A percentile compares a stretch with the other conserved stretches of the same genome.
Conservation (phyloP, 2,329 filamentous ascomycete genomes). For the Trichocomaceae sp. region DNA sequence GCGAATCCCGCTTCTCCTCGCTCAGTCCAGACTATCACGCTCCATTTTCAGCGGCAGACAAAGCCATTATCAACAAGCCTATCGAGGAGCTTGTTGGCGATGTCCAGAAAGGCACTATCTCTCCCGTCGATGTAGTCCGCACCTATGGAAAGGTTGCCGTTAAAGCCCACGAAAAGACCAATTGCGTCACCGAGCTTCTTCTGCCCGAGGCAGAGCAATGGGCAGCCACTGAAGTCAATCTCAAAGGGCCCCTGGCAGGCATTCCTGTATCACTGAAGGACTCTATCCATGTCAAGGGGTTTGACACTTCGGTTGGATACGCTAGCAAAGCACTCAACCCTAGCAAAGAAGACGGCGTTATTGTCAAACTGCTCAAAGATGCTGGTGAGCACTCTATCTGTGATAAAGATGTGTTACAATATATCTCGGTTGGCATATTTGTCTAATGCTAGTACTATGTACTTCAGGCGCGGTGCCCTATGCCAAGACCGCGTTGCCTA, state of each 20-base stretch:
- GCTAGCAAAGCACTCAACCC: conserved; percentile 62
- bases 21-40: conserved; percentile 61
- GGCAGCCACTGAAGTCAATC: conserved; percentile 57
- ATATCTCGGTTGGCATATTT: background rate
- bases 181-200: conserved; percentile 83
- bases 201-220: conserved; percentile 71
- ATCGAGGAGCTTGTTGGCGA: conserved; percentile 72
- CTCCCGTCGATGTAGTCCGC: conserved; percentile 67
- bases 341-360: conserved; percentile 58
- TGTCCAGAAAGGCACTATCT: conserved; percentile 62
- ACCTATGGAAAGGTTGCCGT: conserved; percentile 83
- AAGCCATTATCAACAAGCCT: conserved; percentile 61
- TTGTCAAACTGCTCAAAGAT: conserved; percentile 73
- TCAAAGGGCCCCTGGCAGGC: conserved; percentile 76
- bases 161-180: conserved; percentile 77
- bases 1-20: conserved; percentile 60
- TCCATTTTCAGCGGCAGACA: conserved; percentile 59
- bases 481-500: conserved; percentile 85
- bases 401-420: background rate
- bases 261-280: conserved; percentile 82
- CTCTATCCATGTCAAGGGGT: conserved; percentile 70
- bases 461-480: conserved; percentile 71
- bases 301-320: conserved; percentile 76
- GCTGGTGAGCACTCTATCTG: conserved; percentile 46
- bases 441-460: conserved; percentile 8